Conservation (phyloP, 208 protist species). For the Leishmania tarentolae region DNA sequence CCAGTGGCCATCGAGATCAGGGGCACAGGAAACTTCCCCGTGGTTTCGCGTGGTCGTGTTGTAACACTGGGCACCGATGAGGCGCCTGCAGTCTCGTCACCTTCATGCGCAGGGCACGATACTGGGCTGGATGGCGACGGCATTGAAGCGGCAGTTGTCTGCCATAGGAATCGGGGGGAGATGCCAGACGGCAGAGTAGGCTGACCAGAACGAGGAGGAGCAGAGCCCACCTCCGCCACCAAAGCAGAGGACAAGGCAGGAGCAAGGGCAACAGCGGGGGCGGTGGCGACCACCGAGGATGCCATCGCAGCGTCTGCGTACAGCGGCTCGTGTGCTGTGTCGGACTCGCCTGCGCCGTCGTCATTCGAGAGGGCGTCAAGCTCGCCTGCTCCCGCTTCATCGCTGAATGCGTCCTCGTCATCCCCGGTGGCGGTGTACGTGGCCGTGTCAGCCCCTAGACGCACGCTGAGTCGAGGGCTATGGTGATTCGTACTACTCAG, state of each 20-base stretch:
- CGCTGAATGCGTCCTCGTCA: not conserved
- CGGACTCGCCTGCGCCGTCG: not conserved
- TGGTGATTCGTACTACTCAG: not conserved
- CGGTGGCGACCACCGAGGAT: not conserved
- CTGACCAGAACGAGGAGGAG: not conserved
- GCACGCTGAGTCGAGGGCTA: not conserved
- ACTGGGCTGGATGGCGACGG: slow-evolving; percentile 31
- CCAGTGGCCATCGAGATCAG: not conserved
- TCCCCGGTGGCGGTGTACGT: not conserved
- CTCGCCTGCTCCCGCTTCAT: not conserved
- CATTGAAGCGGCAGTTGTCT: slow-evolving; percentile 26
- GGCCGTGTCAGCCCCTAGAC: not conserved
- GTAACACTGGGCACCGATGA: no score
- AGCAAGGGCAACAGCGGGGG: not conserved
- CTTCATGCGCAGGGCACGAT: slow-evolving; percentile 11
- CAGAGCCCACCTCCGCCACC: not conserved
- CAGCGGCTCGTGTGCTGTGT: not conserved
- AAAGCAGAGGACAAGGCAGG: not conserved
- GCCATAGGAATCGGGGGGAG: slow-evolving; percentile 23
- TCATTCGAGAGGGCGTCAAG: not conserved
- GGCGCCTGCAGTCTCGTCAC: not conserved
- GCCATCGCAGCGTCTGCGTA: not conserved
- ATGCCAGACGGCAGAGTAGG: not conserved
- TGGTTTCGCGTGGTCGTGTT: not conserved
- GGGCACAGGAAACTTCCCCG: not conserved